Evolutionary conservation across 2,329 filamentous ascomycete species (phyloP).

Genomic region (Emmonsiellopsis sp.): DNA sequence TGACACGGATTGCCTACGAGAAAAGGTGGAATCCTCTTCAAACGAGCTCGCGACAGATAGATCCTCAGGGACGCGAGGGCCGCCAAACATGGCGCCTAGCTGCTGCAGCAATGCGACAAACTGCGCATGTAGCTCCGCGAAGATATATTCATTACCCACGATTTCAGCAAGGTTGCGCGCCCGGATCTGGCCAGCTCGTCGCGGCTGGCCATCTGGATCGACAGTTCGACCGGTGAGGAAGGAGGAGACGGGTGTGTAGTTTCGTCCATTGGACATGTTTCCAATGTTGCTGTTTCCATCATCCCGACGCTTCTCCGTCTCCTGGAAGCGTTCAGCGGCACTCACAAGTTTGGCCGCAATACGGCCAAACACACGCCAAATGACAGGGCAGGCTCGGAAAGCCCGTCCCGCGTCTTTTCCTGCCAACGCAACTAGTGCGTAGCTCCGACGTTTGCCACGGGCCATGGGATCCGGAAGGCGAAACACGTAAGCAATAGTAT

Average conservation of each 20-base stretch:
- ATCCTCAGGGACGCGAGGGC: slow-evolving; percentile 26
- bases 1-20: neutral
- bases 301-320: slow-evolving; percentile 35
- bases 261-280: slow-evolving; percentile 20
- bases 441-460: slow-evolving; percentile 46
- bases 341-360: slow-evolving; percentile 45
- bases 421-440: slow-evolving; percentile 48
- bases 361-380: slow-evolving; percentile 45
- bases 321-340: slow-evolving; percentile 35
- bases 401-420: slow-evolving; percentile 42
- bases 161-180: slow-evolving; percentile 50
- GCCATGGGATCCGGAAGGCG: slow-evolving; percentile 49
- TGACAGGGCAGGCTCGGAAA: slow-evolving; percentile 37
- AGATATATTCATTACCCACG: slow-evolving; percentile 49
- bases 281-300: slow-evolving; percentile 21
- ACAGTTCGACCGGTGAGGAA: slow-evolving; percentile 48
- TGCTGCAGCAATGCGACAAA: slow-evolving; percentile 44
- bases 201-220: slow-evolving; percentile 47
- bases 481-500: slow-evolving; percentile 52
- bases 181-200: slow-evolving; percentile 43
- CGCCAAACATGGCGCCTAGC: slow-evolving; percentile 37
- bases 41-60: slow-evolving; percentile 23
- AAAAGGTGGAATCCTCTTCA: slow-evolving; percentile 2
- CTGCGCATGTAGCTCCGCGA: slow-evolving; percentile 46
- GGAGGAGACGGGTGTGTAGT: slow-evolving; percentile 47